Percentiles rank a stretch among this genome's conserved stretches.
Evolutionary conservation across 768 basidiomycete species (phyloP).

Genomic region (Psilocybe cyanescens): DNA sequence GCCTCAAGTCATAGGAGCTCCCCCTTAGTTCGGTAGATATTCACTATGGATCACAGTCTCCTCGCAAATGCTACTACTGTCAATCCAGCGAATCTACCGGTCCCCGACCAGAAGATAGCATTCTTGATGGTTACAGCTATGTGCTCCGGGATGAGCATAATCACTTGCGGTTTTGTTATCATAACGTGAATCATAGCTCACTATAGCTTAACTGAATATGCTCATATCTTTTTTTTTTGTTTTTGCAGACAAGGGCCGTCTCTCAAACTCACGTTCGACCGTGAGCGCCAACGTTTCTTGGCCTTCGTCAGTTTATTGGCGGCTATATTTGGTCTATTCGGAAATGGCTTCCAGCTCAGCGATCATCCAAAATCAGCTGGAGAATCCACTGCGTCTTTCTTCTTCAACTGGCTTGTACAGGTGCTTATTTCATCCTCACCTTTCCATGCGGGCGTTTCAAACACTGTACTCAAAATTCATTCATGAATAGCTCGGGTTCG

Average conservation of each 20-base stretch:
- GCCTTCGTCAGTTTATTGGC: constrained; percentile 17
- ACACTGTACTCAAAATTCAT: not conserved
- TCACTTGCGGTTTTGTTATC: constrained; percentile 16
- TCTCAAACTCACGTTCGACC: constrained; percentile 10
- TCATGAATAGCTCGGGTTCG: constrained; percentile 9
- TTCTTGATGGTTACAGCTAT: constrained; percentile 17
- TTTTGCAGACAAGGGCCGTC: constrained; percentile 12
- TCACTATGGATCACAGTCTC: not conserved
- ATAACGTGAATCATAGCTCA: constrained; percentile 4
- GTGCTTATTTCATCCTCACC: not conserved
- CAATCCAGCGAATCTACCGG: not conserved
- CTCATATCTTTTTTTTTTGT: not conserved
- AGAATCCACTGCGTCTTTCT: constrained; percentile 14
- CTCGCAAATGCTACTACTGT: not conserved
- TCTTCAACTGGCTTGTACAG: constrained; percentile 18
- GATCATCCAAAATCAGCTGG: constrained; percentile 16
- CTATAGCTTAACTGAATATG: no score
- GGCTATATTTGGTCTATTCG: constrained; percentile 15
- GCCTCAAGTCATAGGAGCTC: not conserved
- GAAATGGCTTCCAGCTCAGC: constrained; percentile 12
- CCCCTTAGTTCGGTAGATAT: not conserved
- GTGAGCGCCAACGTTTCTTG: constrained; percentile 13
- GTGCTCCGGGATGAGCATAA: constrained; percentile 17
- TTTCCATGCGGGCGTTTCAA: not conserved
- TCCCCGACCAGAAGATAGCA: constrained; percentile 14